Percentiles rank a stretch among this genome's conserved stretches.
Evolutionary conservation across 257 asterid species (phyloP).

Genomic region (Salvia miltiorrhiza): DNA sequence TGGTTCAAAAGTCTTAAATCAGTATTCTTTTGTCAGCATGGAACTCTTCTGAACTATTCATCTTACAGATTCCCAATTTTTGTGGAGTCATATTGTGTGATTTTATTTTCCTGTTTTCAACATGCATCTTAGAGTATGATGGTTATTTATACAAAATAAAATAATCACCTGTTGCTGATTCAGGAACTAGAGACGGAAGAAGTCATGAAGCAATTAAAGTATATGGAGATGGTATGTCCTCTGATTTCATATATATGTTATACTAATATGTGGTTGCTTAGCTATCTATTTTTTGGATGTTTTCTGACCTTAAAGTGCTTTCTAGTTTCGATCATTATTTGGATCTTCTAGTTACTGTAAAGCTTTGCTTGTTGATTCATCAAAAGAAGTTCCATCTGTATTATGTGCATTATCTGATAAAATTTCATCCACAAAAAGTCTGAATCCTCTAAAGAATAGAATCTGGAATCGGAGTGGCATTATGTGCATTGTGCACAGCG

Average conservation of each 20-base stretch:
- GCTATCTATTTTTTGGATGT: not conserved
- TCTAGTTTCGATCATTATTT: not conserved
- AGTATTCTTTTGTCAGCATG: not conserved
- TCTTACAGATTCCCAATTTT: not conserved
- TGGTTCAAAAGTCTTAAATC: not conserved
- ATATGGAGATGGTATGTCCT: slow-evolving; percentile 61
- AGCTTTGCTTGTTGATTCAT: not conserved
- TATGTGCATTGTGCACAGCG: not conserved
- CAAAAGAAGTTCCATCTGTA: not conserved
- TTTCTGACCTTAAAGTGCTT: not conserved
- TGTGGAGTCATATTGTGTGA: not conserved
- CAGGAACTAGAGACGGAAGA: slow-evolving; percentile 85
- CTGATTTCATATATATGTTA: not conserved
- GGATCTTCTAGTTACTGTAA: not conserved
- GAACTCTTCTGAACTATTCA: not conserved
- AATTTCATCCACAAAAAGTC: not conserved
- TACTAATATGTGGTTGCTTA: no score
- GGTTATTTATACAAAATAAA: not conserved
- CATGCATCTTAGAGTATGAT: not conserved
- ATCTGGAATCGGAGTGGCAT: not conserved
- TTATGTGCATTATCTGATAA: not conserved
- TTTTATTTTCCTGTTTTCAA: slow-evolving; percentile 5
- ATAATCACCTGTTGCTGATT: slow-evolving; percentile 25
- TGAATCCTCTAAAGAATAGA: not conserved
- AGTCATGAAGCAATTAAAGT: slow-evolving; percentile 79